Evolutionary conservation across 495 filamentous ascomycete genomes (phyloP).

Genomic region (Cercophora samala): DNA sequence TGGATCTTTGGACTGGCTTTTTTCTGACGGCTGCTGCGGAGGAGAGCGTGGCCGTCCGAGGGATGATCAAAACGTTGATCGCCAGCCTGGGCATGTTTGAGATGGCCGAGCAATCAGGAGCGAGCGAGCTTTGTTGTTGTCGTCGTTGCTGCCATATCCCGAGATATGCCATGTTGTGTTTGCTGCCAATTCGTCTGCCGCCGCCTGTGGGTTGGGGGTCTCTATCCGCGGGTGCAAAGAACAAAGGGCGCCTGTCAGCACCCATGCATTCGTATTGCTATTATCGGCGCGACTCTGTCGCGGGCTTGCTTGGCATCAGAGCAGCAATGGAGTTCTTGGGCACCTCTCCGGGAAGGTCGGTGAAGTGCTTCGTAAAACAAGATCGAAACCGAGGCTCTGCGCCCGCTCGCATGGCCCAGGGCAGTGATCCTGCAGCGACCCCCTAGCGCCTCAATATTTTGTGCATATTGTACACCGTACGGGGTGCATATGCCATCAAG

Average conservation of each 20-base stretch:
- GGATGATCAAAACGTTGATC: not conserved
- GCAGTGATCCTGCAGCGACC: not conserved
- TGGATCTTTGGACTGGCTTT: not conserved
- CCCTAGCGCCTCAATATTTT: not conserved
- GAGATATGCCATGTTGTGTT: not conserved
- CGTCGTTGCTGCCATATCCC: not conserved
- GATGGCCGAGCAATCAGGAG: not conserved
- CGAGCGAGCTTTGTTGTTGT: too few relatives aligned
- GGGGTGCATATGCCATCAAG: slow-evolving; percentile 2
- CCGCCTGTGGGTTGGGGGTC: not conserved
- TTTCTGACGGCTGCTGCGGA: not conserved
- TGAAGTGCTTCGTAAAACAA: slow-evolving; percentile 1
- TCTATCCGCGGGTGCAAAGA: not conserved
- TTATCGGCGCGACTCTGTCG: slow-evolving; percentile 4
- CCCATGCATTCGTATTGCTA: slow-evolving; percentile 1
- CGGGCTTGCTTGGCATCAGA: slow-evolving; percentile 5
- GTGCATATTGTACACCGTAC: not conserved
- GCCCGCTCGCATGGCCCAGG: slow-evolving; percentile 7
- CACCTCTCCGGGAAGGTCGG: slow-evolving; percentile 5
- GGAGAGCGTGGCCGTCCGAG: not conserved
- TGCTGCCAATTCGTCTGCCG: not conserved
- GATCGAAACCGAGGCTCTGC: slow-evolving; percentile 24
- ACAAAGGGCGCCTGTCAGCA: not conserved
- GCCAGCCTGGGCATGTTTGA: not conserved
- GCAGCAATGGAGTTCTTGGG: not conserved